Conservation (phyloP, 352 stramenopile species). For the Phytophthora melonis region DNA sequence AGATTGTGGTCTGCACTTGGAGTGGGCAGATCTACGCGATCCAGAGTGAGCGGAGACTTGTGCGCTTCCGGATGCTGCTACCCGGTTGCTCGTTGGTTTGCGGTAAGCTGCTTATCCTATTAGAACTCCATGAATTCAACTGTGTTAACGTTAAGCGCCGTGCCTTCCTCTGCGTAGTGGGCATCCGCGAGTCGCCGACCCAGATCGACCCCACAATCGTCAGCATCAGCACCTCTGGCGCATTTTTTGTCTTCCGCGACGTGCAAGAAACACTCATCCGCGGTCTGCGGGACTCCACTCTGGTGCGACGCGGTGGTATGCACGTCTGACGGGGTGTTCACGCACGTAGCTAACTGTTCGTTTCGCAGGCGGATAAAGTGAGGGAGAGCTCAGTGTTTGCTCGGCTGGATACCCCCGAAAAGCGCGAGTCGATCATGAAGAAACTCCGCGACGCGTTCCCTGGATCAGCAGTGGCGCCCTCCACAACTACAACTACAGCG, state of each 20-base stretch:
- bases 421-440: constrained; percentile 51
- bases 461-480: neutral
- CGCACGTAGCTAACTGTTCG: neutral
- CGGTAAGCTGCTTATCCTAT: constrained; percentile 42
- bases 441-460: constrained; percentile 41
- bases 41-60: constrained; percentile 47
- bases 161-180: constrained; percentile 26
- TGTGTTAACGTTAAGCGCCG: neutral
- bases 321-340: neutral
- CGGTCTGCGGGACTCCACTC: constrained; percentile 48
- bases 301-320: constrained; percentile 40
- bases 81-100: constrained; percentile 73
- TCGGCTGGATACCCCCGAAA: constrained; percentile 53
- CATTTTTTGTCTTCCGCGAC: constrained; percentile 68
- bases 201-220: constrained; percentile 58
- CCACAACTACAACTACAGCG: neutral
- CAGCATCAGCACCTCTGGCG: constrained; percentile 70
- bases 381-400: constrained; percentile 42
- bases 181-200: constrained; percentile 41
- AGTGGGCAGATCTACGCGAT: constrained; percentile 71
- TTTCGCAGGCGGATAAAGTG: constrained; percentile 47
- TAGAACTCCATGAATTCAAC: neutral
- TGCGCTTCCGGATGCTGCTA: constrained; percentile 74
- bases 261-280: constrained; percentile 54
- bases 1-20: constrained; percentile 82